phyloP scores from a whole-genome alignment of 306 rosid species.

The Cicer judaicum region DNA sequence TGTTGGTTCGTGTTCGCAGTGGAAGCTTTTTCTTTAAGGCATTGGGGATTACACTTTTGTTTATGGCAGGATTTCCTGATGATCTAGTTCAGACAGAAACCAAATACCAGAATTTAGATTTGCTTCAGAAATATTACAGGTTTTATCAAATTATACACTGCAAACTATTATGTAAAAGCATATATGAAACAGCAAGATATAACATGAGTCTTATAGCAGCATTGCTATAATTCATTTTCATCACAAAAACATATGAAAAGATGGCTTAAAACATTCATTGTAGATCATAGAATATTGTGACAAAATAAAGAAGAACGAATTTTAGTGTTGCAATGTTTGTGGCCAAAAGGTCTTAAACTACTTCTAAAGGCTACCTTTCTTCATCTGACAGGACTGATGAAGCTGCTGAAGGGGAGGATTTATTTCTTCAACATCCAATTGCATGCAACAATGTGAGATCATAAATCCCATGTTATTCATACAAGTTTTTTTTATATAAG shows the following conservation, averaged over 20 bases:
- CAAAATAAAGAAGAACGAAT: not conserved
- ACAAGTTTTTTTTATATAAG: slow-evolving; percentile 16
- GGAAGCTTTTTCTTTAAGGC: slow-evolving; percentile 98
- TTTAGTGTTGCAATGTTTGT: too few species aligned
- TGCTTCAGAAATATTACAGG: slow-evolving; percentile 94
- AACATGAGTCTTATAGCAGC: not conserved
- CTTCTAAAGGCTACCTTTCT: slow-evolving; percentile 16
- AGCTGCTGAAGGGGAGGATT: slow-evolving; percentile 71
- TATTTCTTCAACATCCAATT: slow-evolving; percentile 56
- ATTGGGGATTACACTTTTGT: slow-evolving; percentile 81
- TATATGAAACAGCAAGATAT: slow-evolving; percentile 29
- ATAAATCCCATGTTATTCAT: slow-evolving; percentile 36
- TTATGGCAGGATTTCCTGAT: slow-evolving; percentile 92
- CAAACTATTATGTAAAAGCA: not conserved
- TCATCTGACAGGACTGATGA: slow-evolving; percentile 68
- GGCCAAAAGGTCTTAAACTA: not conserved
- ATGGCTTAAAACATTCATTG: not conserved
- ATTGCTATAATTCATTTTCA: not conserved
- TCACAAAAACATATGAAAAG: not conserved
- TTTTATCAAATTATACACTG: slow-evolving; percentile 39
- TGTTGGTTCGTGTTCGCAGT: slow-evolving; percentile 67
- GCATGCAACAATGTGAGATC: slow-evolving; percentile 55
- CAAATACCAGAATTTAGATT: slow-evolving; percentile 74
- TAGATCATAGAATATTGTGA: not conserved
- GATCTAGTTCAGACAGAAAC: slow-evolving; percentile 84